Evolutionary conservation across 2,329 filamentous ascomycete species (phyloP).

Genomic region (Trichoderma guizhouense): DNA sequence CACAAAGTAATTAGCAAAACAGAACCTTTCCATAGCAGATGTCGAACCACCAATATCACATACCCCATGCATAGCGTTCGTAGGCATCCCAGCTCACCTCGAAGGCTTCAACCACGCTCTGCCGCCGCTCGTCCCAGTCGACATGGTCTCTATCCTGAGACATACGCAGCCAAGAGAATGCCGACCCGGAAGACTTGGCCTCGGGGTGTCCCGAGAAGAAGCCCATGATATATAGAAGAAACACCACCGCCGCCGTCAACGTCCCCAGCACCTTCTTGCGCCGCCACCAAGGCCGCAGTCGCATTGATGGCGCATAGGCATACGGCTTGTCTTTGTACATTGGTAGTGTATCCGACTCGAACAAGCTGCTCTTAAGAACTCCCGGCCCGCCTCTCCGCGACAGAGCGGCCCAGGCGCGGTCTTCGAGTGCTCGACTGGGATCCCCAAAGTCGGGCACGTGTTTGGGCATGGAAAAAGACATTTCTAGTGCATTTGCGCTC

Average conservation of each 20-base stretch:
- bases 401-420: conserved; percentile 60
- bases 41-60: conserved; percentile 31
- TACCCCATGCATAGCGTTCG: conserved; percentile 91
- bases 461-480: conserved; percentile 65
- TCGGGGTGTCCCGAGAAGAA: conserved; percentile 45
- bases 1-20: background rate
- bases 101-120: conserved; percentile 86
- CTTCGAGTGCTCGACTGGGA: conserved; percentile 62
- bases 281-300: conserved; percentile 57
- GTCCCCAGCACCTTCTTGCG: conserved; percentile 58
- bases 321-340: conserved; percentile 99
- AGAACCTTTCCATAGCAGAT: background rate
- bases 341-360: conserved; percentile 59
- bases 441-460: conserved; percentile 67
- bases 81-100: conserved; percentile 90
- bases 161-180: conserved; percentile 57
- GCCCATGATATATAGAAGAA: conserved; percentile 68
- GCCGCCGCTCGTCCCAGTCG: conserved; percentile 75
- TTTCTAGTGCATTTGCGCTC: conserved; percentile 49
- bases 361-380: conserved; percentile 55
- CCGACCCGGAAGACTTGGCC: conserved; percentile 38
- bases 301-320: conserved; percentile 59
- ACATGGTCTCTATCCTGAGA: conserved; percentile 46
- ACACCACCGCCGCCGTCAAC: conserved; percentile 51
- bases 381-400: conserved; percentile 36